These are phyloP conservation scores for Poa annua DNA, from an alignment of 176 grass and related monocot genomes.

Conservation along the genomic window DNA sequence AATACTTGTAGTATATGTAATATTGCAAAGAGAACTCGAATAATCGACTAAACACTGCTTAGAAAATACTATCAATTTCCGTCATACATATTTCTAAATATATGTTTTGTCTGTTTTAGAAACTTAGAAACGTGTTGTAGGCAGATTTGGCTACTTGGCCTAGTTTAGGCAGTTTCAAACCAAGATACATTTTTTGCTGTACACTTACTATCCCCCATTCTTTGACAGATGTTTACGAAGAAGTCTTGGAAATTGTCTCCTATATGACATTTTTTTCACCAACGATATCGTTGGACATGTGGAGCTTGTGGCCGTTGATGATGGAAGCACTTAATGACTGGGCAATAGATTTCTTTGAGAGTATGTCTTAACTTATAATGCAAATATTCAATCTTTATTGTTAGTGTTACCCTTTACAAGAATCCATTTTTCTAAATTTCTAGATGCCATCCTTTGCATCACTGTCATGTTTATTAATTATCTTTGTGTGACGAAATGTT, in stretches of 20 bases:
- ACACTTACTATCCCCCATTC: neutral
- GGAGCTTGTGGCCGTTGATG: constrained; percentile 95
- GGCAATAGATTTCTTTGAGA: constrained; percentile 98
- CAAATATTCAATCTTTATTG: neutral
- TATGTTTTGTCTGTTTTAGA: neutral
- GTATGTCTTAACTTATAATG: constrained; percentile 57
- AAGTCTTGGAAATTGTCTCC: constrained; percentile 91
- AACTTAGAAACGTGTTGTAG: constrained; percentile 32
- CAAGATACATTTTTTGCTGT: constrained; percentile 28
- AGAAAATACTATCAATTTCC: neutral
- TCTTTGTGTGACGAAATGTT: neutral
- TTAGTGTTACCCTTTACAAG: neutral
- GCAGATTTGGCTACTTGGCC: constrained; percentile 4
- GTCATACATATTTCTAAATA: neutral
- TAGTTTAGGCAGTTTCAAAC: neutral
- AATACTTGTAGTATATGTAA: neutral
- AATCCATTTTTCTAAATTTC: neutral
- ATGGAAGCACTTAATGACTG: constrained; percentile 89
- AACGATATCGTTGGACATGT: constrained; percentile 88
- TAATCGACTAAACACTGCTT: neutral
- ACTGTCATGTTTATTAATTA: constrained; percentile 24
- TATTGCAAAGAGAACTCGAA: neutral
- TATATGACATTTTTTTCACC: constrained; percentile 95
- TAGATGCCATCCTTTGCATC: neutral
- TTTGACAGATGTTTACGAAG: constrained; percentile 92